A percentile compares a stretch with the other conserved stretches of the same genome.
These are phyloP conservation scores for Coniferiporia weirii DNA, from an alignment of 1,284 basidiomycete species.

Conservation along the genomic window DNA sequence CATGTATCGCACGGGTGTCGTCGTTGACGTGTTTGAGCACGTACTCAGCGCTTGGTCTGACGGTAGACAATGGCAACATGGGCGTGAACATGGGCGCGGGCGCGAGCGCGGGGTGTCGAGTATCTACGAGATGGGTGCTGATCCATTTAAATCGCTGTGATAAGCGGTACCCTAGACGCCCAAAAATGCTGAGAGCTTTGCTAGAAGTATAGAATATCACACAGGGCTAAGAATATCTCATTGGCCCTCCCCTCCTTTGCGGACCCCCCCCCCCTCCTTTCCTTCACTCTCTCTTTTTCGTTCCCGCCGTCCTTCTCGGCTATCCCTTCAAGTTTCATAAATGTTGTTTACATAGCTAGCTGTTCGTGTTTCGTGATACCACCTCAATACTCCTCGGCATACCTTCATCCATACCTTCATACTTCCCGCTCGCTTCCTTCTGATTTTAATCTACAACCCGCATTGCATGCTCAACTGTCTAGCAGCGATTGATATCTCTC, in stretches of 20 bases:
- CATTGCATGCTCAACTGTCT: not conserved
- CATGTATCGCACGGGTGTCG: slow-evolving; percentile 86
- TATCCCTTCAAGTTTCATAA: not conserved
- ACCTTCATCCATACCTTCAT: not conserved
- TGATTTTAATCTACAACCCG: not conserved
- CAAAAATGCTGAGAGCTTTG: not conserved
- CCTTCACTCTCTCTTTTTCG: slow-evolving; percentile 1
- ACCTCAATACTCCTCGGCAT: not conserved
- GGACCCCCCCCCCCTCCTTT: not conserved
- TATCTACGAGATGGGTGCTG: not conserved
- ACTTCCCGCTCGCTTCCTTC: not conserved
- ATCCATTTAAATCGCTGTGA: slow-evolving; percentile 14
- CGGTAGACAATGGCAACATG: not conserved
- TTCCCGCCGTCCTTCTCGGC: not conserved
- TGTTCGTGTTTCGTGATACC: not conserved
- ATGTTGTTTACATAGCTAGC: slow-evolving; percentile 12
- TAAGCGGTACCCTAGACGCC: not conserved
- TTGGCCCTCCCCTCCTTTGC: not conserved
- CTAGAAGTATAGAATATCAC: not conserved
- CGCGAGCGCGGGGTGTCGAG: not conserved
- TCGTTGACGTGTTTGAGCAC: slow-evolving; percentile 82
- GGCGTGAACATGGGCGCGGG: not conserved
- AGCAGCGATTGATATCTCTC: slow-evolving; percentile 6
- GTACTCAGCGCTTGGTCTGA: slow-evolving; percentile 55
- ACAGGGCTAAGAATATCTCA: not conserved